phyloP scores from a whole-genome alignment of 768 basidiomycete species.

The Kwoniella heveanensis region DNA sequence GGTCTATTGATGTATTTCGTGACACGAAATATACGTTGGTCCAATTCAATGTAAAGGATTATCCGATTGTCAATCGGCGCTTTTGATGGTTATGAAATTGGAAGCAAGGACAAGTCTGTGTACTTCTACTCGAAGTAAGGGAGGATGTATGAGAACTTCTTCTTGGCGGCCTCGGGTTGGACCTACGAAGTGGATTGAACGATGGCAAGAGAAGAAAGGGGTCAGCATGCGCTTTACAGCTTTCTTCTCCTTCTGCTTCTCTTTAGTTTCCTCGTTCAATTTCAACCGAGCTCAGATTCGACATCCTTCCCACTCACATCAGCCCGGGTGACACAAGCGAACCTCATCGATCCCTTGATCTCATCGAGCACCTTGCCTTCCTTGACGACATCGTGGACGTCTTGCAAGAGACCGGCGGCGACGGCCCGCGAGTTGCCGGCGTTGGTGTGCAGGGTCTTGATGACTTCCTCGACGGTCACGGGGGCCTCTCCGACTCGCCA shows the following conservation, averaged over 20 bases:
- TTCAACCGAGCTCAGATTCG: too few relatives aligned
- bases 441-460: constrained; percentile 83
- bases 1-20: too few relatives aligned
- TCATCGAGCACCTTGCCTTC: constrained; percentile 66
- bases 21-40: too few relatives aligned
- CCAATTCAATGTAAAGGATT: too few relatives aligned
- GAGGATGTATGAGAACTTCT: constrained; percentile 74
- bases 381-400: constrained; percentile 62
- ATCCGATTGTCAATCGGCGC: too few relatives aligned
- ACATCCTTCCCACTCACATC: constrained; percentile 49
- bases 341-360: constrained; percentile 80
- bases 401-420: constrained; percentile 56
- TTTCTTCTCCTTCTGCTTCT: too few relatives aligned
- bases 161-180: constrained; percentile 64
- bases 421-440: constrained; percentile 77
- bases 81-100: too few relatives aligned
- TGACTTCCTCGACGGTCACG: constrained; percentile 87
- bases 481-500: constrained; percentile 79
- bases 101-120: not conserved
- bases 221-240: not conserved
- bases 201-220: not conserved
- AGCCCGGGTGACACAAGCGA: constrained; percentile 73
- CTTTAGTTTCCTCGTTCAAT: too few relatives aligned
- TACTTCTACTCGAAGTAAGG: constrained; percentile 65
- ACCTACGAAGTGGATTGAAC: not conserved